These are phyloP conservation scores for Basipetospora sp. DNA, from an alignment of 2,329 filamentous ascomycete genomes.

Conservation along the genomic window DNA sequence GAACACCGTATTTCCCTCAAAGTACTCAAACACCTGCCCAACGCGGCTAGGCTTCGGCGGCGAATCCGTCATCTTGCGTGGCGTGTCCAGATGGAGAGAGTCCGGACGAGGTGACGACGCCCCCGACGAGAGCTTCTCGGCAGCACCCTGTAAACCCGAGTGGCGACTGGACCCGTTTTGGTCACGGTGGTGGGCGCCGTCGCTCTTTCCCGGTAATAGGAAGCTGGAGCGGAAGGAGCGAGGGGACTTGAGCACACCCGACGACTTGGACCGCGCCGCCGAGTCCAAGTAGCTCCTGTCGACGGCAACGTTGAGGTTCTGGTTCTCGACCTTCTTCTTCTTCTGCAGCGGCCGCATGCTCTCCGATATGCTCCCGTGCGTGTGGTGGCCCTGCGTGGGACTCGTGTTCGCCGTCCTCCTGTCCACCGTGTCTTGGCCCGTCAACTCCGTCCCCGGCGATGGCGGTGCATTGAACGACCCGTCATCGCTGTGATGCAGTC, in stretches of 20 bases:
- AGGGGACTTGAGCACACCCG: conserved; percentile 54
- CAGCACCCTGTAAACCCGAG: conserved; percentile 42
- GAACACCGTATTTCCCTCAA: conserved; percentile 84
- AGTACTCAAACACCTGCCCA: conserved; percentile 78
- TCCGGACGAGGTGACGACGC: conserved; percentile 42
- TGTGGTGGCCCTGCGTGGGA: conserved; percentile 43
- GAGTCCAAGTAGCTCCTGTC: conserved; percentile 40
- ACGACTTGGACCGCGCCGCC: conserved; percentile 27
- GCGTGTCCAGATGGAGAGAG: conserved; percentile 9
- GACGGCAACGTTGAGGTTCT: conserved; percentile 41
- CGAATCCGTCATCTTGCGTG: conserved; percentile 11
- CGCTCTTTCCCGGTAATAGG: conserved; percentile 44
- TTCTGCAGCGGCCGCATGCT: conserved; percentile 65
- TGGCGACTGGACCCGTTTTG: conserved; percentile 30
- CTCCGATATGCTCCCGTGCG: conserved; percentile 52
- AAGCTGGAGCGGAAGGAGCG: conserved; percentile 66
- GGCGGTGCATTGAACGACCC: conserved; percentile 44
- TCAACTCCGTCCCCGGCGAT: conserved; percentile 69
- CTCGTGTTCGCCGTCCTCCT: conserved; percentile 60
- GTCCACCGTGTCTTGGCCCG: conserved; percentile 57
- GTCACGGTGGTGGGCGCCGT: conserved; percentile 27
- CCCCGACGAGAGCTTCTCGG: conserved; percentile 71
- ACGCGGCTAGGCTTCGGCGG: conserved; percentile 23
- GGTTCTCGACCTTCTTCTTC: conserved; percentile 20
- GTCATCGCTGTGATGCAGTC: conserved; percentile 23